These are phyloP conservation scores for Phytopythium vexans DNA, from an alignment of 352 stramenopile species.

Conservation along the genomic window DNA sequence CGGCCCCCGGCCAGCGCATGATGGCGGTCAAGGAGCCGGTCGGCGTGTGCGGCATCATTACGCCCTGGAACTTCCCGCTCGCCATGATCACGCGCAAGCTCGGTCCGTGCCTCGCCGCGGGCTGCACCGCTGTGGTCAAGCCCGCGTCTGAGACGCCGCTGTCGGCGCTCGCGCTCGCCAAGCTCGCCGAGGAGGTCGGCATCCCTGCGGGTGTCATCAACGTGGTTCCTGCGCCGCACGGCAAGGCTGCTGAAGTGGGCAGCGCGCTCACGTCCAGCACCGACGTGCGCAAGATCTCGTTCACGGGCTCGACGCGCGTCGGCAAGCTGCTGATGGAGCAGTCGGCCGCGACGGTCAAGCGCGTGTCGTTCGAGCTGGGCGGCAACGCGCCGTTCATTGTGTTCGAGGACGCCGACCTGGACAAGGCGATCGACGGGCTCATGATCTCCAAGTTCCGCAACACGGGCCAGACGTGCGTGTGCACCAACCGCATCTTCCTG, in stretches of 20 bases:
- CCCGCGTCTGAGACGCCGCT: conserved; percentile 95
- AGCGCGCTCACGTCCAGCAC: conserved; percentile 59
- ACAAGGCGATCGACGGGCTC: conserved; percentile 80
- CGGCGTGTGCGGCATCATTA: conserved; percentile 94
- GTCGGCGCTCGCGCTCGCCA: conserved; percentile 91
- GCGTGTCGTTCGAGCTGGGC: conserved; percentile 86
- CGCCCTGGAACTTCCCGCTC: conserved; percentile 98
- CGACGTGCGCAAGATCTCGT: conserved; percentile 88
- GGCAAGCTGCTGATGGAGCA: conserved; percentile 82
- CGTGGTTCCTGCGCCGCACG: conserved; percentile 69
- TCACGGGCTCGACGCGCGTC: conserved; percentile 84
- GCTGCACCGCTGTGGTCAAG: conserved; percentile 96
- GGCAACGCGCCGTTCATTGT: conserved; percentile 93
- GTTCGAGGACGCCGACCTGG: conserved; percentile 86
- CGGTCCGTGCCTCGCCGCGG: conserved; percentile 89
- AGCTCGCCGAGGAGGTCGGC: conserved; percentile 85
- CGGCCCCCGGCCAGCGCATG: conserved; percentile 51
- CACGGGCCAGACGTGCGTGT: conserved; percentile 88
- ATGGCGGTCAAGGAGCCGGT: conserved; percentile 90
- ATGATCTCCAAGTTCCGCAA: conserved; percentile 89
- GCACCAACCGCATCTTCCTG: conserved; percentile 93
- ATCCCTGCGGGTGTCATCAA: conserved; percentile 89
- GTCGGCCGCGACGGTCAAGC: conserved; percentile 77
- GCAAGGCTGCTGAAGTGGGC: conserved; percentile 73
- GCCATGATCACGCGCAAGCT: conserved; percentile 98